Base-by-base conservation (phyloP, 805 yeast genomes). In the Maudiozyma barnettii region DNA sequence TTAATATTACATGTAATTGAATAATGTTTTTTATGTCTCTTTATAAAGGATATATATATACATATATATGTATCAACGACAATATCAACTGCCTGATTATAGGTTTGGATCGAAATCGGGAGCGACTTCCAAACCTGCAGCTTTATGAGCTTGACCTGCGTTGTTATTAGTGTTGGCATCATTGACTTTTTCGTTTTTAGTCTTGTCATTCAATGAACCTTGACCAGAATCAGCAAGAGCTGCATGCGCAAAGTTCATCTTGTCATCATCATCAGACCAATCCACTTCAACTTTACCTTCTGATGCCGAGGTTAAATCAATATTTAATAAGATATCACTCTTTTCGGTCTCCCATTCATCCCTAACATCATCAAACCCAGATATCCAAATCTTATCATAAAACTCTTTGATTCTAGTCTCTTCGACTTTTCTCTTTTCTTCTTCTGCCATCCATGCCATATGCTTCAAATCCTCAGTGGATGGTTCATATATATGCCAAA, bases 401-500 rank as follows among this genome's bases (percentile, higher is more conserved):
- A 80, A 78, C 54, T 77, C 79, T 64, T 75, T 77, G 49, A 81
- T 70, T 63, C 77, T 78, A 41, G 77, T 77, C 58, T 80, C 81
- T 59, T 80, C 84, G 51, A 73, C 68, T 55, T 73, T 75, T 54
- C 87, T 74, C 26, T 75, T 71, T 60, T 84, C 93, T 65, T 84
- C 91, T 59, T 81, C 75, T 1, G 89, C 91, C 84, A 84, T 78
- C 90, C 90, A 83, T 59, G 82, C 90, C 90, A 84, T 83, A 57
- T 82, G 85, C 63, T 78, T 77, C 65, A 90, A 73, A 71, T 91
- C 98, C 65, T 90, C 97, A 22, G 82, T 79, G 18, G 95, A 84
- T 22, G 98, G 98, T 71, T 91, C 98, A 67, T 91, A 91, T 54
- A 87, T 82, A 65, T 89, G 96, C 98, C 98, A 91, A 47, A 91